Evolutionary conservation across 768 basidiomycete genomes (phyloP).

Genomic region (Gautieria morchelliformis): DNA sequence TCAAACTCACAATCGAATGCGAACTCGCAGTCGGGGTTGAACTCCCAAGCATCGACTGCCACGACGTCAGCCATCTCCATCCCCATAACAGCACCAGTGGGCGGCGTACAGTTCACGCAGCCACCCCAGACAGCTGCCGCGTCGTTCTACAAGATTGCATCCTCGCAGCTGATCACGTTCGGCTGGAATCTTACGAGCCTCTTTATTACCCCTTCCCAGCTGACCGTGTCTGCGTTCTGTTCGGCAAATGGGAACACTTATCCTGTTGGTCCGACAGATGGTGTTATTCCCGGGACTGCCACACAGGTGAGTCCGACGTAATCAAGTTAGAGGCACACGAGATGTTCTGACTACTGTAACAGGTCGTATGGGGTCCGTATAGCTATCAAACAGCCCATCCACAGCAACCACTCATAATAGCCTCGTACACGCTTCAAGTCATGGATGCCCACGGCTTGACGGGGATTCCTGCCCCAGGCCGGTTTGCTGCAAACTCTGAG

Average conservation of each 20-base stretch:
- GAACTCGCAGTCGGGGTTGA: neutral
- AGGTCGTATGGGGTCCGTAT: slow-evolving; percentile 73
- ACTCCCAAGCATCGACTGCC: neutral
- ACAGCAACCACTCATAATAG: slow-evolving; percentile 61
- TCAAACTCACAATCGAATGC: neutral
- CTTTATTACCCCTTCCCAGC: slow-evolving; percentile 54
- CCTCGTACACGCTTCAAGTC: slow-evolving; percentile 69
- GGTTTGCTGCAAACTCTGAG: slow-evolving; percentile 56
- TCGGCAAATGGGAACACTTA: slow-evolving; percentile 81
- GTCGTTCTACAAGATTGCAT: slow-evolving; percentile 84
- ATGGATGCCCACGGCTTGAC: slow-evolving; percentile 73
- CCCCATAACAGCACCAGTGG: slow-evolving; percentile 18
- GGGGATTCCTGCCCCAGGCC: slow-evolving; percentile 49
- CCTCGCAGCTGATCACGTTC: slow-evolving; percentile 66
- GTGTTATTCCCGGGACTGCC: slow-evolving; percentile 59
- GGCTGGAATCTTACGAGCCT: slow-evolving; percentile 85
- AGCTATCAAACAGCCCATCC: slow-evolving; percentile 57
- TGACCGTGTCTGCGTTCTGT: slow-evolving; percentile 77
- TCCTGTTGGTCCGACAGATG: slow-evolving; percentile 71
- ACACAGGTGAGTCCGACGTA: slow-evolving; percentile 26
- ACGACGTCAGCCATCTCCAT: slow-evolving; percentile 2
- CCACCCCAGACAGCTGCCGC: slow-evolving; percentile 69
- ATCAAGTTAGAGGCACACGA: too few relatives aligned
- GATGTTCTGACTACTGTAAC: neutral
- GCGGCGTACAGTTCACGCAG: slow-evolving; percentile 64